Percentiles rank a stretch among this genome's conserved stretches.
Conservation (phyloP, 306 rosid genomes). For the Carpinus viminea region DNA sequence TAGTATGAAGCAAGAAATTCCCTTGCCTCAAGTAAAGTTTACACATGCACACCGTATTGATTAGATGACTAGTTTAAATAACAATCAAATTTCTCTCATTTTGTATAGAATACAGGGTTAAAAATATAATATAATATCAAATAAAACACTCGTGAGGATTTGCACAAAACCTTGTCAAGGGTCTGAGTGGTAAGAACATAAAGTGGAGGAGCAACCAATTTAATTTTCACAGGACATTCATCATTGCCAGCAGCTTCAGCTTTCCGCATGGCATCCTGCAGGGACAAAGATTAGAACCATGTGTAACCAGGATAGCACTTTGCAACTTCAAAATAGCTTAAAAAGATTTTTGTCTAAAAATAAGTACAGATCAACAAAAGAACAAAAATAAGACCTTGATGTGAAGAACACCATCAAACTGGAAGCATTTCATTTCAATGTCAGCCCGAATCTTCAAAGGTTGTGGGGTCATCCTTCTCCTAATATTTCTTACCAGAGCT, state of each 20-base stretch:
- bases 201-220: slow-evolving; percentile 95
- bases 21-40: neutral
- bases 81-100: neutral
- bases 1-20: neutral
- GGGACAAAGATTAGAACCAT: slow-evolving; percentile 8
- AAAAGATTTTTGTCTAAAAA: slow-evolving; percentile 12
- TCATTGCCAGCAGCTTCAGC: slow-evolving; percentile 96
- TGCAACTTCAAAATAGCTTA: neutral
- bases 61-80: neutral
- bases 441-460: slow-evolving; percentile 96
- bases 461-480: slow-evolving; percentile 95
- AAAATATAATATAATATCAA: slow-evolving; percentile 10
- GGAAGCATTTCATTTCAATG: slow-evolving; percentile 95
- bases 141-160: slow-evolving; percentile 1
- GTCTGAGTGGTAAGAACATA: slow-evolving; percentile 96
- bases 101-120: neutral
- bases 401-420: slow-evolving; percentile 96
- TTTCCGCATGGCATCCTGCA: slow-evolving; percentile 90
- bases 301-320: neutral
- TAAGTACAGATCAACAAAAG: slow-evolving; percentile 9
- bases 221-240: slow-evolving; percentile 96
- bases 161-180: slow-evolving; percentile 81
- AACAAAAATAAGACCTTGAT: slow-evolving; percentile 58
- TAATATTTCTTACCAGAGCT: slow-evolving; percentile 73
- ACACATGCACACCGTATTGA: neutral